These are phyloP conservation scores for Aeschynomene evenia DNA, from an alignment of 306 rosid genomes.

Conservation along the genomic window DNA sequence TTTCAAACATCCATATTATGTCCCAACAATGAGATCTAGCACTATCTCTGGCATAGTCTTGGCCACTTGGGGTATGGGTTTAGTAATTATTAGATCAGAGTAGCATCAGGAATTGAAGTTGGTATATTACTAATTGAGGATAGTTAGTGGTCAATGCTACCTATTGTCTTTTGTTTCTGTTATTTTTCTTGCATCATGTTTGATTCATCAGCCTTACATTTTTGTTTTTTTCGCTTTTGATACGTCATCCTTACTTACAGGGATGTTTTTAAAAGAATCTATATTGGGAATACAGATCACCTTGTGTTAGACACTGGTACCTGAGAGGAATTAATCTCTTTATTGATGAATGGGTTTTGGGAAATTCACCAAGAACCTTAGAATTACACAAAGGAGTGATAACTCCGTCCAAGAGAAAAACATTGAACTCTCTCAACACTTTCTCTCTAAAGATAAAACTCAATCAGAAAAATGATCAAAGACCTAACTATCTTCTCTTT, in stretches of 20 bases:
- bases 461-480: no score
- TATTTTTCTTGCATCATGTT: background rate
- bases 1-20: background rate
- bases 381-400: no score
- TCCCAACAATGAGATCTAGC: conserved; percentile 7
- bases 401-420: no score
- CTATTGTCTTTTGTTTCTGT: conserved; percentile 1
- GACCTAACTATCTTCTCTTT: no score
- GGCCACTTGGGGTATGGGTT: background rate
- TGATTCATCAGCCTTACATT: background rate
- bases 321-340: no score
- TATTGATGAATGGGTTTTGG: no score
- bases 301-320: no score
- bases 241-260: background rate
- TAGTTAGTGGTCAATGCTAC: background rate
- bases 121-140: background rate
- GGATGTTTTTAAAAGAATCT: background rate
- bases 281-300: background rate
- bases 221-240: background rate
- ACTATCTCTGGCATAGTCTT: conserved; percentile 8
- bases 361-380: no score
- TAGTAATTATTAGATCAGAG: background rate
- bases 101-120: background rate
- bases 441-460: no score
- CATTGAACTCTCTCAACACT: no score